Conservation (phyloP, 495 filamentous ascomycete genomes). For the Aspergillus leporis region DNA sequence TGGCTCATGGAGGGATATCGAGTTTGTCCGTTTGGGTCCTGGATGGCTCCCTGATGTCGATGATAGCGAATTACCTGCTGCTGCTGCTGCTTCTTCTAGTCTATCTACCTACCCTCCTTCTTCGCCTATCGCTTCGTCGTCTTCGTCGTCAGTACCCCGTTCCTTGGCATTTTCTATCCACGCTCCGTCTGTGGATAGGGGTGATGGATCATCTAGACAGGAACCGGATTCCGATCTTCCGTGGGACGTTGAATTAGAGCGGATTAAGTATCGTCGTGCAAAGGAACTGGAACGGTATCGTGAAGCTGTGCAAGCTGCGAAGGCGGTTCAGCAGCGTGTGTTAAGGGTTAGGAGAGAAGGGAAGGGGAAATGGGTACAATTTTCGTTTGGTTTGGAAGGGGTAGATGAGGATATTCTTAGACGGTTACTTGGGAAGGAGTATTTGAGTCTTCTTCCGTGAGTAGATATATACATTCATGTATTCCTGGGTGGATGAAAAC, state of each 20-base stretch:
- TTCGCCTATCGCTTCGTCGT: neutral
- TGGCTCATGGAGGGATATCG: slow-evolving; percentile 49
- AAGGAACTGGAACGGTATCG: slow-evolving; percentile 31
- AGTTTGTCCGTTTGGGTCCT: slow-evolving; percentile 49
- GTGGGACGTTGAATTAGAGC: slow-evolving; percentile 38
- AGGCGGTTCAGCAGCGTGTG: slow-evolving; percentile 30
- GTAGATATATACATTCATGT: neutral
- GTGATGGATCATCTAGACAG: slow-evolving; percentile 3
- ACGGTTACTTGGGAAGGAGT: slow-evolving; percentile 22
- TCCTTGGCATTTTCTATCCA: slow-evolving; percentile 23
- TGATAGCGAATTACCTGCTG: slow-evolving; percentile 15
- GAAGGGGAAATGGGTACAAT: slow-evolving; percentile 41
- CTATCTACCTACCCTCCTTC: neutral
- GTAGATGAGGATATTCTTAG: slow-evolving; percentile 21
- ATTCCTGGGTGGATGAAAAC: neutral
- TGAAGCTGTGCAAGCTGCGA: slow-evolving; percentile 22
- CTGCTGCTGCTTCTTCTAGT: neutral
- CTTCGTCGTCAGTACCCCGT: slow-evolving; percentile 5
- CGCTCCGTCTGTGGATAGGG: slow-evolving; percentile 9
- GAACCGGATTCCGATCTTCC: slow-evolving; percentile 13
- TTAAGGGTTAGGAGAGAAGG: slow-evolving; percentile 27
- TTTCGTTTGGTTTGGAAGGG: slow-evolving; percentile 33
- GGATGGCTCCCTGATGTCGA: slow-evolving; percentile 43
- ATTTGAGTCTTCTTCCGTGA: slow-evolving; percentile 9
- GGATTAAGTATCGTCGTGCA: slow-evolving; percentile 25